phyloP scores from a whole-genome alignment of 768 basidiomycete species.

The Tulasnella sp. region DNA sequence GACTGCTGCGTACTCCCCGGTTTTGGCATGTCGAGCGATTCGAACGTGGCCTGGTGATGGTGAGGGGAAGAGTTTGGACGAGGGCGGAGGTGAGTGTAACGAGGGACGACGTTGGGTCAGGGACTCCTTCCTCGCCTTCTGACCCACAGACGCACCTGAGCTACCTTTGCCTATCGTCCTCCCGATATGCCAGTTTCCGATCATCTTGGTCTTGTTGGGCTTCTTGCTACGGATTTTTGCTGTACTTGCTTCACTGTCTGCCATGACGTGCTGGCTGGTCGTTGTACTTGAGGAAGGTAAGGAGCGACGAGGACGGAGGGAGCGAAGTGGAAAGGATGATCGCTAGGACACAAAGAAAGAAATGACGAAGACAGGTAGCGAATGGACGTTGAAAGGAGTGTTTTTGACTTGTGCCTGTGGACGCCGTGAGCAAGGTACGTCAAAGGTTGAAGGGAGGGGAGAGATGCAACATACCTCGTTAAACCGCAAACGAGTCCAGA shows the following conservation, averaged over 20 bases:
- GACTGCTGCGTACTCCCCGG: conserved; percentile 85
- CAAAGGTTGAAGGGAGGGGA: not conserved
- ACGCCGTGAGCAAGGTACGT: not conserved
- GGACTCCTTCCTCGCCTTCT: not conserved
- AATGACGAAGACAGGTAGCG: not conserved
- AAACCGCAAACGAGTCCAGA: not conserved
- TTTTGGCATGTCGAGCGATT: conserved; percentile 81
- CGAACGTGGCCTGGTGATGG: conserved; percentile 70
- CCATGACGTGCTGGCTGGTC: not conserved
- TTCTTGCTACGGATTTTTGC: conserved; percentile 18
- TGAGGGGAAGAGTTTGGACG: not conserved
- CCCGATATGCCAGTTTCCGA: conserved; percentile 80
- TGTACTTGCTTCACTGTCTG: not conserved
- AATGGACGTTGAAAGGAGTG: not conserved
- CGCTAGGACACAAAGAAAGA: not conserved
- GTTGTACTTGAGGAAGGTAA: not conserved
- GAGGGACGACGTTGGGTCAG: not conserved
- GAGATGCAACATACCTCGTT: not conserved
- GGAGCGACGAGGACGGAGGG: not conserved
- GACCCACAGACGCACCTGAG: conserved; percentile 56
- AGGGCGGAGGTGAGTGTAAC: not conserved
- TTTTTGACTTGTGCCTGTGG: not conserved
- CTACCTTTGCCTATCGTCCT: conserved; percentile 75
- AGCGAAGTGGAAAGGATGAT: not conserved
- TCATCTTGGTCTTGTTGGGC: conserved; percentile 39